Percentiles rank a stretch among this genome's conserved stretches.
phyloP scores from a whole-genome alignment of 768 basidiomycete species.

The Psilocybe cyanescens region DNA sequence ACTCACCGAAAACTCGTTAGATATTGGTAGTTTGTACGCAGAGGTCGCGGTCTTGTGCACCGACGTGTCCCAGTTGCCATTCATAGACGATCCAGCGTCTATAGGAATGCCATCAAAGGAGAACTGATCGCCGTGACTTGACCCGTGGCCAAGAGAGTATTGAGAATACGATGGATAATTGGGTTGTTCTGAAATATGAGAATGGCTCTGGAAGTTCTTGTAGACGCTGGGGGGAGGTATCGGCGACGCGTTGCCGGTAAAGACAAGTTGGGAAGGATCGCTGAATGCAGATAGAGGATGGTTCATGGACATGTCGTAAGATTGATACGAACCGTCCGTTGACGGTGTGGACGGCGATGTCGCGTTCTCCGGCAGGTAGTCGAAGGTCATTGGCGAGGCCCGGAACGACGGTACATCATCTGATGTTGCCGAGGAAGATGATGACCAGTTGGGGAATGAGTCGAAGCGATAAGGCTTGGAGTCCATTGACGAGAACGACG shows the following conservation, averaged over 20 bases:
- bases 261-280: conserved; percentile 33
- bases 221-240: conserved; percentile 20
- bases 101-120: conserved; percentile 31
- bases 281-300: conserved; percentile 32
- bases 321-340: conserved; percentile 32
- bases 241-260: conserved; percentile 19
- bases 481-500: conserved; percentile 25
- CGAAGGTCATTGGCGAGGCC: conserved; percentile 28
- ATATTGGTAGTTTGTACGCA: conserved; percentile 33
- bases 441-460: conserved; percentile 31
- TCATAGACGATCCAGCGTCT: conserved; percentile 31
- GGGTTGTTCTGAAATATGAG: conserved; percentile 21
- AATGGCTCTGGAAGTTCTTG: conserved; percentile 21
- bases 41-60: conserved; percentile 26
- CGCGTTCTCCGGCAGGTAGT: conserved; percentile 23
- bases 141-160: conserved; percentile 29
- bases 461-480: conserved; percentile 29
- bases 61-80: conserved; percentile 32
- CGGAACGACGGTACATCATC: conserved; percentile 34
- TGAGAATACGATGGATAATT: conserved; percentile 31
- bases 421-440: conserved; percentile 33
- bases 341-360: conserved; percentile 32
- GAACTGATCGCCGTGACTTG: conserved; percentile 36
- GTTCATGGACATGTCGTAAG: conserved; percentile 37
- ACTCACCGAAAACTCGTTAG: conserved; percentile 34